These are phyloP conservation scores for Vaucheria bursata DNA, from an alignment of 352 stramenopile genomes.

Conservation along the genomic window DNA sequence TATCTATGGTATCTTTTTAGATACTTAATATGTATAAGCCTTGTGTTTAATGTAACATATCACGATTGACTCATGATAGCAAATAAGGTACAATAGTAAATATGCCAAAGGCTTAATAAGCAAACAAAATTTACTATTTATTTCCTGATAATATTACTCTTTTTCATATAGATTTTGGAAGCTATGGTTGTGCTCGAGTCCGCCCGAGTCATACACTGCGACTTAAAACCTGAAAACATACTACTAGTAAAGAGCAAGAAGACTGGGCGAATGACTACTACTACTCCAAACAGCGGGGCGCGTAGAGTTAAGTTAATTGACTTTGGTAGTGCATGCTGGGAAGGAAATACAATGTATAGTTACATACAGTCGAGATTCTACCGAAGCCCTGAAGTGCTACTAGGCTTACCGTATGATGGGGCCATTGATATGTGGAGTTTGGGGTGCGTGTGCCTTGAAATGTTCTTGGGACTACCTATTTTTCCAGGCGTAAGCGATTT, in stretches of 20 bases:
- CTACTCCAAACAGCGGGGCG: too few relatives aligned
- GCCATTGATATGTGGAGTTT: constrained; percentile 93
- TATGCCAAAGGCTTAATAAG: background rate
- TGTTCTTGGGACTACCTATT: constrained; percentile 86
- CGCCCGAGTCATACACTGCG: constrained; percentile 86
- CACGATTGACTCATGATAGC: too few relatives aligned
- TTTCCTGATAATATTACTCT: too few relatives aligned
- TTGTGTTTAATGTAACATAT: too few relatives aligned
- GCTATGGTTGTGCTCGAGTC: constrained; percentile 62
- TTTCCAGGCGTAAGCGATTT: constrained; percentile 92
- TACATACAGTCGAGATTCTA: constrained; percentile 98
- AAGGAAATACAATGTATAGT: constrained; percentile 77
- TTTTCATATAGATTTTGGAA: constrained; percentile 59
- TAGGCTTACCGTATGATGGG: constrained; percentile 77
- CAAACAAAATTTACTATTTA: too few relatives aligned
- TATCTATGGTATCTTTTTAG: too few relatives aligned
- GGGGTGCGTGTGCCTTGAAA: constrained; percentile 88
- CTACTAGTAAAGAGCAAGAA: constrained; percentile 59
- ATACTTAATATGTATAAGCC: too few relatives aligned
- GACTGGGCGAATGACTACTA: background rate
- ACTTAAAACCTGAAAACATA: constrained; percentile 97
- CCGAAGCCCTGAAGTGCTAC: constrained; percentile 78
- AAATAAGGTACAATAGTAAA: too few relatives aligned
- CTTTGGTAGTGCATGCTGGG: constrained; percentile 87
- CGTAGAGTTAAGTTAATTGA: constrained; percentile 90